phyloP scores from a whole-genome alignment of 306 rosid genomes.

The Lotus japonicus region DNA sequence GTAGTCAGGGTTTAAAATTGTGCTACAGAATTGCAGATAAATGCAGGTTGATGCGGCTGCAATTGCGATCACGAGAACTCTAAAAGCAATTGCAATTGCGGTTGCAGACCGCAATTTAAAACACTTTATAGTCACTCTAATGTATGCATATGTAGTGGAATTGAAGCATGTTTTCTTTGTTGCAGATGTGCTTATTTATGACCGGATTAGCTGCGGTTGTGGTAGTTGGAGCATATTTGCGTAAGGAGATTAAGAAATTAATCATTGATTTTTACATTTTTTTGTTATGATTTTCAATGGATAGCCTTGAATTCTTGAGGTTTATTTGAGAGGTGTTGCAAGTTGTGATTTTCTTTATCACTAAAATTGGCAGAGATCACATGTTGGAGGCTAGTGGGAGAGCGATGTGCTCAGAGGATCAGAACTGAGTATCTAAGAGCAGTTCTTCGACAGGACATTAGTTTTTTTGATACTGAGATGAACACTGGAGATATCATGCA shows the following conservation, averaged over 20 bases:
- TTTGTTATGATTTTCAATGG: no score
- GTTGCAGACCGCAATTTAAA: no score
- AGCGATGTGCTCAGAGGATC: slow-evolving; percentile 72
- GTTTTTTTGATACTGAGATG: slow-evolving; percentile 56
- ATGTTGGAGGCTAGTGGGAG: slow-evolving; percentile 95
- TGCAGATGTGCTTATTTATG: slow-evolving; percentile 71
- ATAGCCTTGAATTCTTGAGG: background rate
- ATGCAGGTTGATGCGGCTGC: no score
- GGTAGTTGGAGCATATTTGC: slow-evolving; percentile 73
- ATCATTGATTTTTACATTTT: background rate
- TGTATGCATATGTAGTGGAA: background rate
- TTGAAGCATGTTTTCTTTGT: background rate
- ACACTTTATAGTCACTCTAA: background rate
- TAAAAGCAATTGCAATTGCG: no score
- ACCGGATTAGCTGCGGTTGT: slow-evolving; percentile 61
- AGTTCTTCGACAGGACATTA: slow-evolving; percentile 70
- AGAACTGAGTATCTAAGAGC: slow-evolving; percentile 68
- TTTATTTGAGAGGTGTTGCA: background rate
- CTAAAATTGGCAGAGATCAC: slow-evolving; percentile 64
- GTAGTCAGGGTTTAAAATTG: no score
- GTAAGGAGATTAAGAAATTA: slow-evolving; percentile 38
- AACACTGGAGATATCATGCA: slow-evolving; percentile 83
- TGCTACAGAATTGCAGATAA: no score
- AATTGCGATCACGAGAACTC: no score
- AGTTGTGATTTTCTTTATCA: background rate